phyloP scores from a whole-genome alignment of 2,329 filamentous ascomycete species.

The Arthrobotrys conoides region DNA sequence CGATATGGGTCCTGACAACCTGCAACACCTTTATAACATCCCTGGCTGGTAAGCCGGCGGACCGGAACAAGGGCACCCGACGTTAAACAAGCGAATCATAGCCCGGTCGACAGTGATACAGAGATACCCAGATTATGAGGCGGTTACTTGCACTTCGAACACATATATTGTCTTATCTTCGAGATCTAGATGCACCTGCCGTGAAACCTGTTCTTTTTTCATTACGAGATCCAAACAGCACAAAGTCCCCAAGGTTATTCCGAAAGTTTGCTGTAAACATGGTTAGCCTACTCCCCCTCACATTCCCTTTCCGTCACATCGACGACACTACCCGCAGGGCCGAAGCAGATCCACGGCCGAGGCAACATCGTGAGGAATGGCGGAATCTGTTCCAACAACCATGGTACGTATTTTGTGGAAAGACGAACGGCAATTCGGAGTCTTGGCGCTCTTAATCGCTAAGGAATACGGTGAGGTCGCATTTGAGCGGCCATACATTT shows the following conservation, averaged over 20 bases:
- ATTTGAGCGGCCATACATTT: constrained; percentile 6
- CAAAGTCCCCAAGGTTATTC: constrained; percentile 19
- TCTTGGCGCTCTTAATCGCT: constrained; percentile 20
- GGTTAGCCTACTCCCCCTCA: constrained; percentile 5
- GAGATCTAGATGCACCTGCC: background rate
- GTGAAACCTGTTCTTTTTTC: background rate
- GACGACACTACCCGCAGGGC: background rate
- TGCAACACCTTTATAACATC: too few relatives aligned
- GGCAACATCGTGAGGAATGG: constrained; percentile 5
- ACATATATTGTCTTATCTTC: too few relatives aligned
- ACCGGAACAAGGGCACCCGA: background rate
- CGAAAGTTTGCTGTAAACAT: constrained; percentile 10
- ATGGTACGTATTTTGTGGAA: constrained; percentile 1
- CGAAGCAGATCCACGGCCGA: background rate
- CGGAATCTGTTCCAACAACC: background rate
- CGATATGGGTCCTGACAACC: too few relatives aligned
- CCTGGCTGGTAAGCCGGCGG: background rate
- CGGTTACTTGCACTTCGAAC: background rate
- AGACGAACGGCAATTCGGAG: constrained; percentile 45
- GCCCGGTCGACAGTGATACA: background rate
- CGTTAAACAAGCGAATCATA: background rate
- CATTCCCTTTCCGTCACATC: background rate
- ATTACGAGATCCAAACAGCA: constrained; percentile 16
- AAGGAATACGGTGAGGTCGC: background rate
- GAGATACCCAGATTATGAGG: background rate